Evolutionary conservation across 805 yeast species (phyloP).

Genomic region (Wickerhamomyces queroliae): DNA sequence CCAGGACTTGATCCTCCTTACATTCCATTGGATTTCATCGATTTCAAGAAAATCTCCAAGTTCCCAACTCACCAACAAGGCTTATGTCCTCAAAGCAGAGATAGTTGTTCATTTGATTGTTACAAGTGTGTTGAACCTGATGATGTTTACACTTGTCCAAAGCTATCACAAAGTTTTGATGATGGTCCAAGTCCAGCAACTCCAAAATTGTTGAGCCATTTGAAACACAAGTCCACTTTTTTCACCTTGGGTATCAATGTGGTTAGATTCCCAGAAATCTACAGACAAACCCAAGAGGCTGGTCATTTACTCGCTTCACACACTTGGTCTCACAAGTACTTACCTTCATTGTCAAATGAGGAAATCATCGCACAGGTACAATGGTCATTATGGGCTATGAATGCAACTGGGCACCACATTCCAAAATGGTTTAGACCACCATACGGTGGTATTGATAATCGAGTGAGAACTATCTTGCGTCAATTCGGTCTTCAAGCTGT

Average conservation of each 20-base stretch:
- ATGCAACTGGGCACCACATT: slow-evolving; percentile 80
- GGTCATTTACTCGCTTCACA: slow-evolving; percentile 88
- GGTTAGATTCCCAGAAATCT: slow-evolving; percentile 70
- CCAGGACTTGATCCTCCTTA: slow-evolving; percentile 88
- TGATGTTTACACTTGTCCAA: slow-evolving; percentile 72
- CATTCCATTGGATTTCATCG: slow-evolving; percentile 70
- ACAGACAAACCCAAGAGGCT: slow-evolving; percentile 41
- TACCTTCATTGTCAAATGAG: slow-evolving; percentile 75
- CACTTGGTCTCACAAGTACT: slow-evolving; percentile 87
- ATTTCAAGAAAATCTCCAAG: slow-evolving; percentile 46
- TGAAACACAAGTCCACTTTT: slow-evolving; percentile 63
- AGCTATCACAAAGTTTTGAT: slow-evolving; percentile 83
- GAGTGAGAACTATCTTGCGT: slow-evolving; percentile 73
- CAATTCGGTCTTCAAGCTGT: slow-evolving; percentile 86
- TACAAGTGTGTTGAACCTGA: slow-evolving; percentile 68
- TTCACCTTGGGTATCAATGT: slow-evolving; percentile 83
- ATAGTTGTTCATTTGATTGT: slow-evolving; percentile 82
- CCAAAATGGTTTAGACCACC: slow-evolving; percentile 98
- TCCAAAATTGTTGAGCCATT: slow-evolving; percentile 44
- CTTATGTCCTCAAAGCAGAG: slow-evolving; percentile 47
- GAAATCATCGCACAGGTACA: slow-evolving; percentile 82
- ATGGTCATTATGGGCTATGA: slow-evolving; percentile 98
- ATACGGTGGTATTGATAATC: slow-evolving; percentile 87
- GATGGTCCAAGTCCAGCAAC: slow-evolving; percentile 90
- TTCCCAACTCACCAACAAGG: slow-evolving; percentile 49